Base-by-base conservation (phyloP, 2,329 filamentous ascomycete genomes). In the Ophiosphaerella narmari region DNA sequence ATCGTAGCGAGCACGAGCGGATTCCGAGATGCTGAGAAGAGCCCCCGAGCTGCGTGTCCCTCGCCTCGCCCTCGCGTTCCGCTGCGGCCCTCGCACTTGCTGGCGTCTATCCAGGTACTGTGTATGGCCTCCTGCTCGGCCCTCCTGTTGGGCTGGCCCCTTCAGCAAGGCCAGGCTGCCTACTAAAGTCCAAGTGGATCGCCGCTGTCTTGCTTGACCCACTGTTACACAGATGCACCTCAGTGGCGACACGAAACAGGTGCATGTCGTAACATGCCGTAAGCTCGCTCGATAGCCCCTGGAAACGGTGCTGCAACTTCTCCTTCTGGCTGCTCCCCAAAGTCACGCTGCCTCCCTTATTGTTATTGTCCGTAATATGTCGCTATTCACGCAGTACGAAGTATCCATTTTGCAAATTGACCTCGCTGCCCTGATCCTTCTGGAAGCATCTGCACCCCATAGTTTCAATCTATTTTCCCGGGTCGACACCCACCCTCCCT, bases 371-470 rank as follows among this genome's bases (percentile, higher is more conserved):
- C 52, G 45, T 57, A 62, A 57, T 60, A 56, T 65, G 48, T 45
- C 52, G 45, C 42, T 38, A 50, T 50, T 46, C 39, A 50, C 13
- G 40, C 45, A 44, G 36, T 36, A 31, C 37, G 26, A 29, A 29
- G 6, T 47, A 38, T 35, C 43, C 35, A 23, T 21, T 36, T 43
- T 34, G 50, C 45, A 58, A 37, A 57, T 62, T 47, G 52, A 54
- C 51, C 36, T 54, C 58, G 51, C 51, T 49, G 43, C 38, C 38
- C 34, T 18, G 33, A 52, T 46, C 55, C 54, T 60, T 63, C 65
- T 67, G 55, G 63, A 68, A 65, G 52, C 49, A 62, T 68, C 65
- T 63, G 54, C 55, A 65, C 62, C 65, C 62, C 69, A 65, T 66
- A 62, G 31, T 60, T 65, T 52, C 53, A 70, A 64, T 72, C 56